Conservation (phyloP, 2,329 filamentous ascomycete species). For the Scolecobasidium constrictum region DNA sequence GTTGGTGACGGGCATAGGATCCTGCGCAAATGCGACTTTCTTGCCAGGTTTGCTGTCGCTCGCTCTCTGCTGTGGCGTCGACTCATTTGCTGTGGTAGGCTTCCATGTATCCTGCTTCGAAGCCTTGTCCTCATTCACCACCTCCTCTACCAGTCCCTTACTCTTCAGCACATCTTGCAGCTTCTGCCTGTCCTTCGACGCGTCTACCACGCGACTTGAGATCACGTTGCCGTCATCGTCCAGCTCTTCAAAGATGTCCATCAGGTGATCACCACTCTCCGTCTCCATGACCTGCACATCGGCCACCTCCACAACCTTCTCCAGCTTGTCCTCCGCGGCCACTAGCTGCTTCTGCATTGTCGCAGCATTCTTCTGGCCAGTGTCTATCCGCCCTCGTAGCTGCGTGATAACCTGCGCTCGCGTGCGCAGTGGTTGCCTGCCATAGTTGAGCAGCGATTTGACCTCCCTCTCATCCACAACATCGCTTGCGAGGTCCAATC, state of each 20-base stretch:
- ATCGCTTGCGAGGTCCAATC: constrained; percentile 49
- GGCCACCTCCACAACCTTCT: constrained; percentile 43
- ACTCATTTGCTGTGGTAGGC: neutral
- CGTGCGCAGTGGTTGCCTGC: constrained; percentile 35
- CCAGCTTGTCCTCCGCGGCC: constrained; percentile 57
- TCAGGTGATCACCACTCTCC: constrained; percentile 1
- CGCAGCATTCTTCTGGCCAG: constrained; percentile 57
- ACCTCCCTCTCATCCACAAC: constrained; percentile 54
- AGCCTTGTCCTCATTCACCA: neutral
- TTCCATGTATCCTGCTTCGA: neutral
- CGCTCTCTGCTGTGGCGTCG: neutral
- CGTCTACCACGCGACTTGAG: constrained; percentile 1
- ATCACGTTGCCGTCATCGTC: constrained; percentile 11
- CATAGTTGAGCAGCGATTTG: constrained; percentile 39
- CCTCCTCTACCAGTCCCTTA: neutral
- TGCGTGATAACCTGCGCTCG: constrained; percentile 55
- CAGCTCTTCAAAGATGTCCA: constrained; percentile 11
- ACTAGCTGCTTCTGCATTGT: constrained; percentile 65
- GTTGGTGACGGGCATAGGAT: neutral
- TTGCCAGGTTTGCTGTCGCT: neutral
- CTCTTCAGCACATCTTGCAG: neutral
- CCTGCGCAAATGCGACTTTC: neutral
- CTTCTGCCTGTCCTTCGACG: neutral
- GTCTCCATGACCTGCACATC: constrained; percentile 41
- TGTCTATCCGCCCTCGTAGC: constrained; percentile 71